phyloP scores from a whole-genome alignment of 306 rosid species.

The Casuarina glauca region DNA sequence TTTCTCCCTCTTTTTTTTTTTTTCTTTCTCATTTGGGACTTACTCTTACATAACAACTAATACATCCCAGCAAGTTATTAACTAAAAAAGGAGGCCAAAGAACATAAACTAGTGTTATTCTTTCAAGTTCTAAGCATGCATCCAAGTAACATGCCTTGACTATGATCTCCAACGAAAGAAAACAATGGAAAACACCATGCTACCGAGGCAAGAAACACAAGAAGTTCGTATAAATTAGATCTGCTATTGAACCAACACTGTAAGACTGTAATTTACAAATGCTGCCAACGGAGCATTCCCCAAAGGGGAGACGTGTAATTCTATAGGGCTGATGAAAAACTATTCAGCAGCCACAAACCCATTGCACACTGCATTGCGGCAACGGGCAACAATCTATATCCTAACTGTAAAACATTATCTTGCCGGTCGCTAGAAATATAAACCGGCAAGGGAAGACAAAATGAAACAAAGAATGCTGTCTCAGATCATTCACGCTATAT shows the following conservation, averaged over 20 bases:
- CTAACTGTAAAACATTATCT: conserved; percentile 33
- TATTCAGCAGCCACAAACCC: conserved; percentile 32
- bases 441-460: conserved; percentile 46
- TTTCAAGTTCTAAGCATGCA: background rate
- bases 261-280: conserved; percentile 43
- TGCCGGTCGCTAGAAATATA: conserved; percentile 45
- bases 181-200: background rate
- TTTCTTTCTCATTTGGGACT: too few relatives aligned
- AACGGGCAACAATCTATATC: conserved; percentile 24
- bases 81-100: too few relatives aligned
- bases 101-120: too few relatives aligned
- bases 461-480: conserved; percentile 30
- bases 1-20: too few relatives aligned
- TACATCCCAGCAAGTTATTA: too few relatives aligned
- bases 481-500: conserved; percentile 13
- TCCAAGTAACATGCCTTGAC: background rate
- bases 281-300: conserved; percentile 7
- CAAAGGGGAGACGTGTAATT: conserved; percentile 19
- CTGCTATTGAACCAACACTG: conserved; percentile 23
- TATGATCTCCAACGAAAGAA: background rate
- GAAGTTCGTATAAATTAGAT: conserved; percentile 17
- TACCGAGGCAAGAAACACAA: background rate
- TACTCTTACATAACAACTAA: too few relatives aligned
- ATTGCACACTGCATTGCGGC: conserved; percentile 26
- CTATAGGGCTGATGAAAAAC: conserved; percentile 35